Base-by-base conservation (phyloP, 345 rosid genomes). In the Clarkia xantiana region DNA sequence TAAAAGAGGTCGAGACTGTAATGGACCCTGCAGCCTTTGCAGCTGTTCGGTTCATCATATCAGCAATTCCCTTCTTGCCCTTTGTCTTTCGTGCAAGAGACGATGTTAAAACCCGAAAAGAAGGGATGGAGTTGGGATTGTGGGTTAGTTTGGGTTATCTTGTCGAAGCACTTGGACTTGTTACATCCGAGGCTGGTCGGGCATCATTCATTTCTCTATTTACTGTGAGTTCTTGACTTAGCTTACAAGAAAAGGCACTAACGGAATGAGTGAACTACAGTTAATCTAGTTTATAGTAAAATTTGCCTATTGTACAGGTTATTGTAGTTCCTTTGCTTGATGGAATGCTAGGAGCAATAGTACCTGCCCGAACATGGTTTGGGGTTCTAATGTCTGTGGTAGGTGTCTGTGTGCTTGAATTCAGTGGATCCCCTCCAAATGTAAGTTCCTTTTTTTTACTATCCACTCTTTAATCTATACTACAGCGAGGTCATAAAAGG, bases 261-360 rank as follows among this genome's bases (percentile, higher is more conserved):
- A 22, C 25, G 5, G 3, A 52, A 52, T 18, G 20, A 44, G 34
- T 40, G 18, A 38, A 43, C 9, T 43, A 9, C 46, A 43, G n/a
- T 22, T 22, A 22, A 22, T 22, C 25, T 22, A 22, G 25, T 22
- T 22, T 22, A 22, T 22, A 22, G 25, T 22, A 22, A 22, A 22
- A 22, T 22, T 22, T 22, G 25, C 25, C 5, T 22, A 5, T 25
- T 49, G 14, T 11, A 55, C 67, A 82, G 84, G 76, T 82, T 23
- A 70, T 79, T 57, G 66, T 79, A 65, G 93, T 77, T 58, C 93
- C 93, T 0, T 49, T 77, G 68, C 80, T 82, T 45, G 86, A 77
- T 75, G 79, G 84, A 53, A 69, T 82, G 82, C 57, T 82, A 55
- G 93, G 93, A 67, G 72, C 86, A 46, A 54, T 73, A 49, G 49